These are phyloP conservation scores for Stereocaulon alpinum DNA, from an alignment of 495 filamentous ascomycete species.

Conservation along the genomic window DNA sequence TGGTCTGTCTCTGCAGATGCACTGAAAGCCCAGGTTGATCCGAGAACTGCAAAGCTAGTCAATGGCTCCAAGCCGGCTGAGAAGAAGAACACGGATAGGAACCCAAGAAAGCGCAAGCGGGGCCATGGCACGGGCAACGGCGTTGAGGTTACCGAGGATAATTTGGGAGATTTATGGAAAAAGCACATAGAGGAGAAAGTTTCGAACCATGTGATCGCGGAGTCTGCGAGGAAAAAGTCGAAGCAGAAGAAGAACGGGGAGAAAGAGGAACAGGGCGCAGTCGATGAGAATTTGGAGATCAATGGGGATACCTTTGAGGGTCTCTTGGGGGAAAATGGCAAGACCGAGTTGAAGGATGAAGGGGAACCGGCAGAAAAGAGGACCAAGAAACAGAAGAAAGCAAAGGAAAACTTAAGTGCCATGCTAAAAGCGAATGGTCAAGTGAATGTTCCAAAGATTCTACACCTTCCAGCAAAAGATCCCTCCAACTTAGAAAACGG, in stretches of 20 bases:
- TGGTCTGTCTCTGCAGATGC: constrained; percentile 66
- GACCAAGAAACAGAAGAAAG: constrained; percentile 25
- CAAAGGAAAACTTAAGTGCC: constrained; percentile 27
- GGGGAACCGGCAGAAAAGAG: constrained; percentile 22
- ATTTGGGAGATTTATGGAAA: constrained; percentile 68
- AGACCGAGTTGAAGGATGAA: constrained; percentile 6
- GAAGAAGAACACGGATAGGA: constrained; percentile 24
- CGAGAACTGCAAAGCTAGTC: constrained; percentile 19
- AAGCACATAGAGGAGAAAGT: constrained; percentile 55
- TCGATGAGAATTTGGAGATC: not conserved
- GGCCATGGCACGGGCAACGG: constrained; percentile 32
- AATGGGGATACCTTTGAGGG: not conserved
- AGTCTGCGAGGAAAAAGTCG: not conserved
- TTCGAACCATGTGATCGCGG: not conserved
- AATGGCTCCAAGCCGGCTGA: constrained; percentile 22
- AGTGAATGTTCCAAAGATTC: not conserved
- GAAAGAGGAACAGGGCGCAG: constrained; percentile 10
- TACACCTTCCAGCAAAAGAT: not conserved
- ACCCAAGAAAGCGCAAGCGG: constrained; percentile 45
- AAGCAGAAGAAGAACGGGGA: constrained; percentile 37
- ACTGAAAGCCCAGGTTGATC: constrained; percentile 57
- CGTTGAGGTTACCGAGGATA: constrained; percentile 51
- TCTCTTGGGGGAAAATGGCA: constrained; percentile 1
- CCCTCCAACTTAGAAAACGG: not conserved
- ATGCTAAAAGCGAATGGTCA: constrained; percentile 1